Conservation (phyloP, 2,329 filamentous ascomycete species). For the Acephala macrosclerotiorum region DNA sequence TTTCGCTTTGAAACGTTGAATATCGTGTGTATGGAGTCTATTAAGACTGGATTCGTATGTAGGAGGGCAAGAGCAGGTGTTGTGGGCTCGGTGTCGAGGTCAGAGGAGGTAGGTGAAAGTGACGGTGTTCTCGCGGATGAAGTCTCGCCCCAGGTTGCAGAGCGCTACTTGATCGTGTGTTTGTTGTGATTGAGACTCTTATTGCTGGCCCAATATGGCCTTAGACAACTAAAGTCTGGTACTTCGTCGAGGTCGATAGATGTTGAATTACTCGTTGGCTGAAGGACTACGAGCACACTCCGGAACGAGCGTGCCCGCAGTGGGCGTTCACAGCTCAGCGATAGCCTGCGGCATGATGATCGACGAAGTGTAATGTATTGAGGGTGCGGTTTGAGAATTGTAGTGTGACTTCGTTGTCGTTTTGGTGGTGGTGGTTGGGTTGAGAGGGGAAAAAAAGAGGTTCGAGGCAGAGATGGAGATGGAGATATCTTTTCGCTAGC, state of each 20-base stretch:
- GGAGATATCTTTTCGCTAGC: conserved; percentile 32
- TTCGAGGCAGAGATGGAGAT: conserved; percentile 24
- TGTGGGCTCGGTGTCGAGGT: conserved; percentile 22
- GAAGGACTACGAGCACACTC: conserved; percentile 79
- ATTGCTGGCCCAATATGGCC: conserved; percentile 29
- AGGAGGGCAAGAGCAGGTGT: conserved; percentile 12
- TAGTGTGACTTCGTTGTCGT: conserved; percentile 74
- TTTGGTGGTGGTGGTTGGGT: conserved; percentile 39
- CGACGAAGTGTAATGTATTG: conserved; percentile 64
- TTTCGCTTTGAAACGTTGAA: conserved; percentile 12
- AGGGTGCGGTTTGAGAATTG: conserved; percentile 42
- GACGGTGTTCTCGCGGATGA: conserved; percentile 34
- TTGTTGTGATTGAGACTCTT: conserved; percentile 46
- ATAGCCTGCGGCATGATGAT: conserved; percentile 78
- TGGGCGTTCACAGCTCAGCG: conserved; percentile 92
- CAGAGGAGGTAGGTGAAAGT: conserved; percentile 14
- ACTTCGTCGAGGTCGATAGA: conserved; percentile 74
- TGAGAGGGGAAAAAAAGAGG: conserved; percentile 35
- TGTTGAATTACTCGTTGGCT: conserved; percentile 77
- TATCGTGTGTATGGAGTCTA: conserved; percentile 7
- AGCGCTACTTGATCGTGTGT: conserved; percentile 40
- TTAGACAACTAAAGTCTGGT: conserved; percentile 55
- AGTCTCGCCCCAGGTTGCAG: conserved; percentile 34
- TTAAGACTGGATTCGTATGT: conserved; percentile 28
- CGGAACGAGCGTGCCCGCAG: conserved; percentile 68